These are phyloP conservation scores for Kwoniella sp. DNA, from an alignment of 768 basidiomycete species.

Conservation along the genomic window DNA sequence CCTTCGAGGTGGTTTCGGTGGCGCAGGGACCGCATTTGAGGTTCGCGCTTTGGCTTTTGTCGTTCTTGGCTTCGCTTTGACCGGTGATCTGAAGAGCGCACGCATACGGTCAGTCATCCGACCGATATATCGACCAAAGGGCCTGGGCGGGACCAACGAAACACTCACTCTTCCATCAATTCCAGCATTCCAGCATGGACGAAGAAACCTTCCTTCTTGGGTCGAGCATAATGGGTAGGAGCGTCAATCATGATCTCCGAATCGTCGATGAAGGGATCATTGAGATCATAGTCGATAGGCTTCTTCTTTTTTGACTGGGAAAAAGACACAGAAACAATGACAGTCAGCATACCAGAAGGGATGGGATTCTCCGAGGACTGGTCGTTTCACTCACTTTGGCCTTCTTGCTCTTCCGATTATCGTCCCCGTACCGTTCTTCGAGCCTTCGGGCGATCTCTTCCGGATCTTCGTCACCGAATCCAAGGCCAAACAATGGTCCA, in stretches of 20 bases:
- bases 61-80: slow-evolving; percentile 26
- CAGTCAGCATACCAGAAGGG: not conserved
- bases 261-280: slow-evolving; percentile 97
- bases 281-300: slow-evolving; percentile 77
- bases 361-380: not conserved
- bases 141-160: not conserved
- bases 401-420: slow-evolving; percentile 33
- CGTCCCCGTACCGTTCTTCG: slow-evolving; percentile 45
- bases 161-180: slow-evolving; percentile 67
- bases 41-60: slow-evolving; percentile 20
- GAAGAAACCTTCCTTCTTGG: slow-evolving; percentile 80
- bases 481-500: slow-evolving; percentile 14
- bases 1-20: slow-evolving; percentile 14
- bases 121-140: not conserved
- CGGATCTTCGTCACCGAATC: slow-evolving; percentile 29
- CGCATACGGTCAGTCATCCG: not conserved
- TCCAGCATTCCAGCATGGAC: slow-evolving; percentile 87
- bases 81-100: slow-evolving; percentile 18
- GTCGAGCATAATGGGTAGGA: slow-evolving; percentile 85
- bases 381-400: slow-evolving; percentile 23
- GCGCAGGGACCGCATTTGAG: slow-evolving; percentile 14
- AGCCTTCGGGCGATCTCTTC: slow-evolving; percentile 43
- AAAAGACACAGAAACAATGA: not conserved
- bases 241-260: slow-evolving; percentile 88
- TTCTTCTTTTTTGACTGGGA: slow-evolving; percentile 42